Base-by-base conservation (phyloP, 106 monocot genomes). In the Narthecium ossifragum region DNA sequence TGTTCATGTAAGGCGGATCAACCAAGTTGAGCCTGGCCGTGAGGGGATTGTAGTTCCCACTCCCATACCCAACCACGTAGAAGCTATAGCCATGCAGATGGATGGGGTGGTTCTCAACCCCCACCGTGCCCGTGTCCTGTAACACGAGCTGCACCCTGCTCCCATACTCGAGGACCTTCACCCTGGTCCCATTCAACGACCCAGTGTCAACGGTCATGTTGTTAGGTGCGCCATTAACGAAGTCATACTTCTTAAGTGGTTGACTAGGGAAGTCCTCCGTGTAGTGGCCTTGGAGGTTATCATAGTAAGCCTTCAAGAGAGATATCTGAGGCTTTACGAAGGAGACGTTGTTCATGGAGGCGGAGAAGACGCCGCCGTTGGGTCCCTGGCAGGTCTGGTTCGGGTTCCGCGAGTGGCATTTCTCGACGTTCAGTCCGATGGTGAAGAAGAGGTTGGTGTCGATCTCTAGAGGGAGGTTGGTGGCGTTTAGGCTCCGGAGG, bases 11-110 rank as follows among this genome's bases (percentile, higher is more conserved):
- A 2, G 71, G 71, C 5, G 80, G 75, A n/a, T 81, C 80, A 9
- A 58, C 67, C 34, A 78, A 46, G 47, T 78, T 78, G 51, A 68
- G 51, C 7, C 24, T 62, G 1, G 72, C 79, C 1, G 28, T 76
- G 10, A 3, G 1, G 2, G 72, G 68, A 22, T 76, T 65, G 23
- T 45, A 81, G 55, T 81, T 76, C 29, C 81, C 81, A 4, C 12
- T 62, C 6, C 81, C 76, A 11, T 52, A 60, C 31, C 72, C 81
- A 6, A 76, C 61, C 2, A 81, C 72, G 46, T 72, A 81, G 60
- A 81, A 76, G 39, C 59, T 69, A 29, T 58, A 69, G 2, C 81
- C 76, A 26, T 81, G 81, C 53, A 81, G 15, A 58, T 81, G 81
- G 27, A 76, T 63, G 27, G 76, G 76, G 23, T 81, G 81, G 64